Evolutionary conservation across 1,284 basidiomycete genomes (phyloP), one percentile per base, ranked within the genome.

Genomic region (Leccinum insolens): DNA sequence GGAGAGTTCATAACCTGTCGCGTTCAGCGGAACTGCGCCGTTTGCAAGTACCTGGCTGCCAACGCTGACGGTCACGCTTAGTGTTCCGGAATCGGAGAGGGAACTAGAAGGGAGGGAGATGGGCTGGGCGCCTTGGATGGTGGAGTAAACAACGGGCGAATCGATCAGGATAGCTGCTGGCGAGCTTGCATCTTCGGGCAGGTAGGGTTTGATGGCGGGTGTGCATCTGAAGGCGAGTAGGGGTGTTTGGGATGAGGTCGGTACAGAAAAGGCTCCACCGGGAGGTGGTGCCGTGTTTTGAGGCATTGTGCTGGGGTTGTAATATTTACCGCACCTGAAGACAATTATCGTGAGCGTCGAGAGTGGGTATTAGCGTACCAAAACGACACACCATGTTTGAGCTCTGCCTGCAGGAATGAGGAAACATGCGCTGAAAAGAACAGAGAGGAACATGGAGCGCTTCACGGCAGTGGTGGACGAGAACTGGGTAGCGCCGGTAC

Each of bases 351-450:
- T 64, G 22, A 55, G 58, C 14, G 22, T 34, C 7, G 28, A 8
- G 17, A 2, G 12, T 3, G 58, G 17, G 58, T 34, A 34, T n/a
- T 7, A 59, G 55, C 25, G 22, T 34, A 28, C 12, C n/a, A n/a
- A 41, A 34, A 75, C 8, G n/a, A 66, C 77, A 7, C 46, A 80
- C 78, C 78, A 79, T 71, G 77, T 81, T 65, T 79, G 80, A 64
- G 79, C 73, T 17, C 20, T 61, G 12, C 61, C 68, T 12, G 55
- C 64, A 62, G 67, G 64, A 17, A 71, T 58, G 34, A 72, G 57
- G 64, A 82, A 55, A 61, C 59, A 69, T 37, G 64, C 20, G 3
- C 62, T 46, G 22, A 77, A 25, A 39, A 78, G 44, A 6, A 65
- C 62, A 17, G 63, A 65, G 28, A 77, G 62, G 8, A 46, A 58